phyloP scores from a whole-genome alignment of 1,284 basidiomycete genomes.

The Bjerkandera adusta region DNA sequence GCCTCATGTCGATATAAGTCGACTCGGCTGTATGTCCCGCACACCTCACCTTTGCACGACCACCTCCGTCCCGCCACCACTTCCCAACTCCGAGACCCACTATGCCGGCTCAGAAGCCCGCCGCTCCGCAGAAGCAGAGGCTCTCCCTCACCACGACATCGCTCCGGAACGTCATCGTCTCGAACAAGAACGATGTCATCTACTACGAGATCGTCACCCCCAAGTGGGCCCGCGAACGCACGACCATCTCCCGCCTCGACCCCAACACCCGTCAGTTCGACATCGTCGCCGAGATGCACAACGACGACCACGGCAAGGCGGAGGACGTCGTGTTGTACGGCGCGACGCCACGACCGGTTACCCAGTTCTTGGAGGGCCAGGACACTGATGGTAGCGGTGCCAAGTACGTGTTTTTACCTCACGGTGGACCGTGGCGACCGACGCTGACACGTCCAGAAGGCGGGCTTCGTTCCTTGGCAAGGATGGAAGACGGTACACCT shows the following conservation, averaged over 20 bases:
- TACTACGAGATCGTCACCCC: conserved; percentile 44
- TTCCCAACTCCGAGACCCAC: conserved; percentile 1
- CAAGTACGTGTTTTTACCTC: not conserved
- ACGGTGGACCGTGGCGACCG: not conserved
- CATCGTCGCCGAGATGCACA: conserved; percentile 33
- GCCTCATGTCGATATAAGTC: not conserved
- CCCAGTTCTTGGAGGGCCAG: conserved; percentile 29
- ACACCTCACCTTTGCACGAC: not conserved
- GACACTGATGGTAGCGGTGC: conserved; percentile 13
- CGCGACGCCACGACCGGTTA: conserved; percentile 24
- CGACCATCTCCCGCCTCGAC: conserved; percentile 35
- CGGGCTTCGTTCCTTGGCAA: conserved; percentile 30
- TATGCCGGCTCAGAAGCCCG: conserved; percentile 4
- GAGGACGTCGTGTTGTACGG: conserved; percentile 29
- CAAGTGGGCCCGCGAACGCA: conserved; percentile 36
- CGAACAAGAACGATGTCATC: conserved; percentile 36
- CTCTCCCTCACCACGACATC: conserved; percentile 39
- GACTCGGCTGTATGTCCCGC: not conserved
- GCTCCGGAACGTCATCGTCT: conserved; percentile 37
- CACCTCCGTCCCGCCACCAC: not conserved
- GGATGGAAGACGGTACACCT: conserved; percentile 32
- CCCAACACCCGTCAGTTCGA: conserved; percentile 33
- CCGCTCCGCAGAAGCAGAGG: conserved; percentile 27
- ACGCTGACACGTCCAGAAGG: conserved; percentile 16
- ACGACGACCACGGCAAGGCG: conserved; percentile 29